Base-by-base conservation (phyloP, 179 eudicot genomes). In the Heliamphora pulchella region DNA sequence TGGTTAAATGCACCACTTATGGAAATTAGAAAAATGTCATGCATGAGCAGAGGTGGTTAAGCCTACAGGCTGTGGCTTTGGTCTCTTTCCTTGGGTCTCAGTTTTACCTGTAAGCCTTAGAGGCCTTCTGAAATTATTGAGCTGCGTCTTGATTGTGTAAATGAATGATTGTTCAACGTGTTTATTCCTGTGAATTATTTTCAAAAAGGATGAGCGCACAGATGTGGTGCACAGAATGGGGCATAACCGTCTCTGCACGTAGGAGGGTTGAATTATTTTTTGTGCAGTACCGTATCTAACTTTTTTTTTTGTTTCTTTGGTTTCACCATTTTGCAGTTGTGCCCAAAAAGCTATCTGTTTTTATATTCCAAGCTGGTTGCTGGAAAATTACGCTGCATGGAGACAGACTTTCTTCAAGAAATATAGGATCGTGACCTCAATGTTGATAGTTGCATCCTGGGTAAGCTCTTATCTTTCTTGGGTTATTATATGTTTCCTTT, bases 301-400 rank as follows among this genome's bases (percentile, higher is more conserved):
- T 31, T 66, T 63, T 20, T 46, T 55, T 17, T 44, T 8, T 51
- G 1, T 64, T 76, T 74, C 8, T n/a, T 55, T 0, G 51, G 54
- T 6, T 20, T 70, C 0, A 8, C 31, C 31, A 31, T 53, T 80
- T 51, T 86, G 85, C 87, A 94, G 98, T 91, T 86, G 91, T 93
- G 75, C 90, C 94, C 31, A 95, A 95, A 78, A 91, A 83, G 85
- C 79, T 70, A 20, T 89, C 95, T 11, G 92, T 95, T 15, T 95
- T 93, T 81, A 78, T 84, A 76, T 81, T 91, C 22, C 94, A 89
- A 89, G 94, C 86, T 77, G 90, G 89, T 85, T 85, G 91, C 87
- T 93, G 97, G 98, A 91, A 88, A 83, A 85, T 92, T 71, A 93
- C 98, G 22, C 79, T 93, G 76, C 86, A 75, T 13, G 97, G 98